Conservation (phyloP, 306 rosid species). For the Glycyrrhiza uralensis region DNA sequence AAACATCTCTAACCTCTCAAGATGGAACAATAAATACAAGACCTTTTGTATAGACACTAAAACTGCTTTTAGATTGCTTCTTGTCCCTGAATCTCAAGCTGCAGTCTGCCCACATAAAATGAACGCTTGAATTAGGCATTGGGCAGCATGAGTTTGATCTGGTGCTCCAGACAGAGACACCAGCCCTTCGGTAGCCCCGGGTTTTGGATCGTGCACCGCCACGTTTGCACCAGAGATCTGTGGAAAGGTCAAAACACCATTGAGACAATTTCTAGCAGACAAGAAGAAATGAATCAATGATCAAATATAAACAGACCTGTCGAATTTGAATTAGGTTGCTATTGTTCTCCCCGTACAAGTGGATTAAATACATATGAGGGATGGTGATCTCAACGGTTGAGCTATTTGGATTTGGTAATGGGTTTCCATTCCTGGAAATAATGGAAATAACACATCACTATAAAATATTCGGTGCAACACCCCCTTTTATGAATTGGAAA, state of each 20-base stretch:
- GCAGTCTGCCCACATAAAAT: constrained; percentile 63
- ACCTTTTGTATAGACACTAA: not conserved
- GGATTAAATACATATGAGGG: constrained; percentile 54
- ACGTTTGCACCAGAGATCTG: constrained; percentile 79
- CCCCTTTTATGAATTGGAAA: not conserved
- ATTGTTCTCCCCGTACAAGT: constrained; percentile 67
- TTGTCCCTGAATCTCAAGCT: constrained; percentile 28
- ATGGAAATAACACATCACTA: not conserved
- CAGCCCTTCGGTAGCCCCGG: constrained; percentile 55
- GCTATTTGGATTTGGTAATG: constrained; percentile 35
- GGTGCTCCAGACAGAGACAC: constrained; percentile 58
- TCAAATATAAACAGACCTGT: constrained; percentile 50
- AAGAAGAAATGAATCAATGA: not conserved
- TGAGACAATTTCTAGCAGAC: not conserved
- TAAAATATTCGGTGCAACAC: constrained; percentile 1
- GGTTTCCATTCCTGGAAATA: constrained; percentile 48
- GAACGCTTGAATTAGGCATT: constrained; percentile 84
- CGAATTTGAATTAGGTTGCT: constrained; percentile 59
- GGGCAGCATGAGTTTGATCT: constrained; percentile 62
- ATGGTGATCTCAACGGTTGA: constrained; percentile 57
- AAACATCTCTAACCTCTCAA: not conserved
- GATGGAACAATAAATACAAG: not conserved
- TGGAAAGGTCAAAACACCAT: constrained; percentile 1
- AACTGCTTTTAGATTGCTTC: not conserved
- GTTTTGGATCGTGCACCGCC: constrained; percentile 56